Percentiles rank a stretch among this genome's conserved stretches.
These are phyloP conservation scores for Pichia sp. DNA, from an alignment of 1,139 yeast species.

Conservation along the genomic window DNA sequence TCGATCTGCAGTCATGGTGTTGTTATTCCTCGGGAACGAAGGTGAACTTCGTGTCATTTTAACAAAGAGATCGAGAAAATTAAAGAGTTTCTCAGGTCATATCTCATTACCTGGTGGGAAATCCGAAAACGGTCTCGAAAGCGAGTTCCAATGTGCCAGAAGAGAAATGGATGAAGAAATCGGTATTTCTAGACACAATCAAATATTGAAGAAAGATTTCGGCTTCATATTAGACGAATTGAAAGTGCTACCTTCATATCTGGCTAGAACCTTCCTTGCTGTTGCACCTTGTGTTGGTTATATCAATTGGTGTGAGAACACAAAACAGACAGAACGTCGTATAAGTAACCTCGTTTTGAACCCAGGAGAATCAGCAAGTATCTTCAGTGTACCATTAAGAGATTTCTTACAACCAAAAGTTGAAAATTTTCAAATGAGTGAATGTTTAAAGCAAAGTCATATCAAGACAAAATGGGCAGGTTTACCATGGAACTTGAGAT, in stretches of 20 bases:
- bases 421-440: constrained; percentile 36
- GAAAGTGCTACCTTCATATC: constrained; percentile 66
- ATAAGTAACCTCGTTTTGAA: constrained; percentile 42
- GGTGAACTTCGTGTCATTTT: constrained; percentile 78
- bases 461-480: constrained; percentile 64
- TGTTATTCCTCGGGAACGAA: constrained; percentile 63
- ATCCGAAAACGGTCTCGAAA: constrained; percentile 64
- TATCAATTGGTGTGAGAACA: constrained; percentile 38
- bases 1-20: constrained; percentile 72
- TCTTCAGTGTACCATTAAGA: constrained; percentile 65
- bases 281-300: constrained; percentile 83
- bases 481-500: constrained; percentile 61
- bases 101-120: constrained; percentile 90
- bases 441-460: constrained; percentile 45
- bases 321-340: constrained; percentile 28
- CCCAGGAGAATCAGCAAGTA: constrained; percentile 70
- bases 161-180: constrained; percentile 88
- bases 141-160: constrained; percentile 70
- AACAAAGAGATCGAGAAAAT: constrained; percentile 69
- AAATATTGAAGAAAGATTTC: constrained; percentile 40
- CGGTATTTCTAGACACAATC: constrained; percentile 60
- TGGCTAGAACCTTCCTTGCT: constrained; percentile 76
- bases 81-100: constrained; percentile 81
- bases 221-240: constrained; percentile 59
- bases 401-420: constrained; percentile 53